phyloP scores from a whole-genome alignment of 2,329 filamentous ascomycete species.

The Penicillium sp. region DNA sequence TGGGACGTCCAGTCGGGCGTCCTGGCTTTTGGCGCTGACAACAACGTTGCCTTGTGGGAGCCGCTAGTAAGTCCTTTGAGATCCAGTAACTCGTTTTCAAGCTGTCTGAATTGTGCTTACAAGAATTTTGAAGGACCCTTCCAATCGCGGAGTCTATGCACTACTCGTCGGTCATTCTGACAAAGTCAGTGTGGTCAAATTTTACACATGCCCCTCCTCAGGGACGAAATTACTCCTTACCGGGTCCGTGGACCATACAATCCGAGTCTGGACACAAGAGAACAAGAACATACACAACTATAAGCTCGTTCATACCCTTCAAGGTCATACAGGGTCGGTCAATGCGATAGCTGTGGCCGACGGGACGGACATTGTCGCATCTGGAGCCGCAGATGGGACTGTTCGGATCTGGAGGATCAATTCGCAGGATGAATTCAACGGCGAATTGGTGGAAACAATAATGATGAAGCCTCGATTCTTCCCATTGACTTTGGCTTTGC shows the following conservation, averaged over 20 bases:
- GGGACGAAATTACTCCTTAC: slow-evolving; percentile 59
- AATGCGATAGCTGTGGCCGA: slow-evolving; percentile 54
- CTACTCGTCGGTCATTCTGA: slow-evolving; percentile 72
- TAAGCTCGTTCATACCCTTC: slow-evolving; percentile 45
- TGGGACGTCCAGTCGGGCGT: slow-evolving; percentile 67
- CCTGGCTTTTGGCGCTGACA: slow-evolving; percentile 82
- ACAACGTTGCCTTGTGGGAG: slow-evolving; percentile 83
- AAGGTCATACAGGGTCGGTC: slow-evolving; percentile 66
- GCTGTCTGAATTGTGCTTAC: no score
- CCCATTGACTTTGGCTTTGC: slow-evolving; percentile 69
- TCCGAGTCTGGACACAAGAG: slow-evolving; percentile 56
- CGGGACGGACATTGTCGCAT: slow-evolving; percentile 48
- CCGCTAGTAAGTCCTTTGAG: slow-evolving; percentile 56
- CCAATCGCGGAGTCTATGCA: slow-evolving; percentile 54
- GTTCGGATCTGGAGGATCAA: slow-evolving; percentile 63
- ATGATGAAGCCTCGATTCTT: slow-evolving; percentile 71
- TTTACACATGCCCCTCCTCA: slow-evolving; percentile 54
- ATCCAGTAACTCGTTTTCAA: slow-evolving; percentile 2
- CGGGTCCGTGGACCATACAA: slow-evolving; percentile 71
- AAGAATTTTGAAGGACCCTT: slow-evolving; percentile 35
- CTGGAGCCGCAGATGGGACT: slow-evolving; percentile 58
- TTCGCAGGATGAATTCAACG: slow-evolving; percentile 29
- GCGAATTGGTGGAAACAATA: slow-evolving; percentile 62
- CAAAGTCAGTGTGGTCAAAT: slow-evolving; percentile 75
- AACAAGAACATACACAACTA: slow-evolving; percentile 30